Conservation (phyloP, 495 filamentous ascomycete genomes). For the Margaritispora aquatica region DNA sequence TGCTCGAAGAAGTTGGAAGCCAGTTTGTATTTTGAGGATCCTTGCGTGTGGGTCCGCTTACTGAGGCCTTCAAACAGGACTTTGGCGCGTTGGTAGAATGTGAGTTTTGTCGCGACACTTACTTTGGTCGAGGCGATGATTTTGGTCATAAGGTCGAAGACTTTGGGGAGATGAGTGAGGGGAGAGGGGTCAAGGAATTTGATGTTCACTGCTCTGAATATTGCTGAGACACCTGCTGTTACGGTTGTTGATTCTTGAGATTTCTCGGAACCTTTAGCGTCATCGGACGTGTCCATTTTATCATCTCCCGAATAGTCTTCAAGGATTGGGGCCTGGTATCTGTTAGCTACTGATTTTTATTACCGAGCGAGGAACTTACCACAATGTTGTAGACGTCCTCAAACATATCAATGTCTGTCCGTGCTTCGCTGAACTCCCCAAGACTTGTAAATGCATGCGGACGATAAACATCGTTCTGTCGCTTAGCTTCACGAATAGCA, state of each 20-base stretch:
- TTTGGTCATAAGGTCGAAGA: constrained; percentile 12
- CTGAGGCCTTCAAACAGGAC: constrained; percentile 20
- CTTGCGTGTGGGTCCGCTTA: constrained; percentile 12
- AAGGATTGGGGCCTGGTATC: constrained; percentile 36
- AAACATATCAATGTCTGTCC: constrained; percentile 59
- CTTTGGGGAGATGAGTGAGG: constrained; percentile 9
- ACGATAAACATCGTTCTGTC: constrained; percentile 76
- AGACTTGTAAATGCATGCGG: constrained; percentile 67
- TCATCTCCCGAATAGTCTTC: constrained; percentile 48
- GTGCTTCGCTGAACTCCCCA: constrained; percentile 59
- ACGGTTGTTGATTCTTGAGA: constrained; percentile 18
- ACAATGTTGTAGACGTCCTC: constrained; percentile 60
- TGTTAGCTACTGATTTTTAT: not conserved
- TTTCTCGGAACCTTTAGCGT: constrained; percentile 32
- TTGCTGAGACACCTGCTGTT: constrained; percentile 18
- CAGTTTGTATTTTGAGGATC: constrained; percentile 13
- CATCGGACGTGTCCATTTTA: constrained; percentile 61
- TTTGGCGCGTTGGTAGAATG: constrained; percentile 21
- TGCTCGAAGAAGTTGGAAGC: constrained; percentile 16
- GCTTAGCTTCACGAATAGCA: constrained; percentile 78
- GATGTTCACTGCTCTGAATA: constrained; percentile 23
- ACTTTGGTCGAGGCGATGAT: constrained; percentile 14
- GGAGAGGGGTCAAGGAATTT: constrained; percentile 14
- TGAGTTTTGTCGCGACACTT: constrained; percentile 13
- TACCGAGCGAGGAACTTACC: not conserved